Base-by-base conservation (phyloP, 495 filamentous ascomycete genomes). In the Mycothermus thermophilus region DNA sequence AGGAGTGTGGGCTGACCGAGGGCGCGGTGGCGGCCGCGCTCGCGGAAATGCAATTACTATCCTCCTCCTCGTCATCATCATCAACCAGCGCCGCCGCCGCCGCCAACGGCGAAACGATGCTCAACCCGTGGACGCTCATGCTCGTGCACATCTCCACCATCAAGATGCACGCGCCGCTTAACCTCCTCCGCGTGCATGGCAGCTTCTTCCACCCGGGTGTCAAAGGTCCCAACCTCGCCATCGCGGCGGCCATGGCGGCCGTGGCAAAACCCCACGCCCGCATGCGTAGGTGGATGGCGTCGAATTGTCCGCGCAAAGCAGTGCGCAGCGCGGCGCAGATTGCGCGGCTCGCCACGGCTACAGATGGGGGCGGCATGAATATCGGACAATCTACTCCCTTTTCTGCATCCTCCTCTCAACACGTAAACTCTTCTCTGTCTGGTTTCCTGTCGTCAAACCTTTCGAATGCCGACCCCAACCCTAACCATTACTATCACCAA, bases 311-410 rank as follows among this genome's bases (percentile, higher is more conserved):
- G 8, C 44, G 49, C 2, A 39, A 26, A 6, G 42, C 44, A 1
- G 42, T 52, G 1, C 48, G 48, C 43, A 41, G 41, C 30, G 51
- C 48, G 5, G 43, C 54, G 15, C 48, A 52, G 24, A 35, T 57
- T 8, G 46, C 41, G 23, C 48, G 48, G 3, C 33, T 57, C 20
- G 15, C 35, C 38, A 32, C 47, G 45, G 27, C 37, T 33, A n/a
- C 19, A 23, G 23, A 36, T 35, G 6, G 11, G 9, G 27, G 3
- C 7, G n/a, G 18, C 12, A 8, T 9, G 3, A 13, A n/a, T n/a
- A n/a, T n/a, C n/a, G n/a, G n/a, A n/a, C n/a, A n/a, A n/a, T n/a
- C n/a, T n/a, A n/a, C n/a, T n/a, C n/a, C n/a, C n/a, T n/a, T n/a
- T n/a, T n/a, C n/a, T n/a, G n/a, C n/a, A n/a, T n/a, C n/a, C n/a